Conservation (phyloP, 163 green algal species). For the Chloromonas sp. region DNA sequence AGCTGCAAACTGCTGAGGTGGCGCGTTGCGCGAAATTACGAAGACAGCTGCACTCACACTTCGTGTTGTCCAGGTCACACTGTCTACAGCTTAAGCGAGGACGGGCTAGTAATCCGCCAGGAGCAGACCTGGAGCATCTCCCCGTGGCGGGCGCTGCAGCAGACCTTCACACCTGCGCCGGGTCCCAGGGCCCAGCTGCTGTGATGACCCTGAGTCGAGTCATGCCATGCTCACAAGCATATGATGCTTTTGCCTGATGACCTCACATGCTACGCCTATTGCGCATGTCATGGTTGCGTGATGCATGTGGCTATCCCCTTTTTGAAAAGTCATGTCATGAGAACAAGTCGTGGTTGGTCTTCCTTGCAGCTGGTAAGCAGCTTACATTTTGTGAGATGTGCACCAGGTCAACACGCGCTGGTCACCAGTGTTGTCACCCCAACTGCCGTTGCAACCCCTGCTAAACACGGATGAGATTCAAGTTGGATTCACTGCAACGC, state of each 20-base stretch:
- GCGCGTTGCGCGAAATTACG: too few species aligned
- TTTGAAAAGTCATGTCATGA: too few species aligned
- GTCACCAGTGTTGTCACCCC: too few species aligned
- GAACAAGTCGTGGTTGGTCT: too few species aligned
- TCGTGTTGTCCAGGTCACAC: conserved; percentile 29
- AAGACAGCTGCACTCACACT: too few species aligned
- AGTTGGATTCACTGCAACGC: too few species aligned
- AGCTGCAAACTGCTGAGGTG: background rate
- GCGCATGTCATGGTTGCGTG: background rate
- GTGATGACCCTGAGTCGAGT: background rate
- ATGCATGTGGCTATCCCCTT: too few species aligned
- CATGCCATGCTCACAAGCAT: background rate
- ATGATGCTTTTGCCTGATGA: background rate
- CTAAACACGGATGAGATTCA: too few species aligned
- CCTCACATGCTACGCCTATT: background rate
- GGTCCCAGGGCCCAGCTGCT: conserved; percentile 7
- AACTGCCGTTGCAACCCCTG: too few species aligned
- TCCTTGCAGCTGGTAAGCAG: background rate
- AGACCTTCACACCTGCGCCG: conserved; percentile 59
- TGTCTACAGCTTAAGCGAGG: conserved; percentile 43
- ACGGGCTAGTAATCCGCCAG: conserved; percentile 50
- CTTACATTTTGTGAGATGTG: background rate
- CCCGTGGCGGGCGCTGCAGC: conserved; percentile 33
- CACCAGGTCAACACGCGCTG: background rate
- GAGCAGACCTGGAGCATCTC: conserved; percentile 62